These are phyloP conservation scores for Corymbia maculata DNA, from an alignment of 345 rosid genomes.

Conservation along the genomic window DNA sequence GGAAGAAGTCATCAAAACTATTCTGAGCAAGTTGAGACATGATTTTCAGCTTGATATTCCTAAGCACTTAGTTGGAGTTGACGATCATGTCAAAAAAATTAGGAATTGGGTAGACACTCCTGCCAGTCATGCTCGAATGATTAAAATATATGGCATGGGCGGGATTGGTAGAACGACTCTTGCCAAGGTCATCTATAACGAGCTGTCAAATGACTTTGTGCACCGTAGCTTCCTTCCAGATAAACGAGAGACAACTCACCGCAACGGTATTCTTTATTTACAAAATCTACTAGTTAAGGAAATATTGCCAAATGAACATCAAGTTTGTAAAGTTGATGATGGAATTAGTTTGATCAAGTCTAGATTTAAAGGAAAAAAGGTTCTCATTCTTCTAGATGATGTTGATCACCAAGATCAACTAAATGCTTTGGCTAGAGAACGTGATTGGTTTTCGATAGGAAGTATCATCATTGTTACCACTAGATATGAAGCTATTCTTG, in stretches of 20 bases:
- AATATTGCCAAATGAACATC: rapidly evolving
- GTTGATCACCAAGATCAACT: background rate
- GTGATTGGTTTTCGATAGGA: background rate
- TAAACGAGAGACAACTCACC: rapidly evolving
- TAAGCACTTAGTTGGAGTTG: background rate
- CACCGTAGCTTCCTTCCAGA: background rate
- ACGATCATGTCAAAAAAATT: background rate
- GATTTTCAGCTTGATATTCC: background rate
- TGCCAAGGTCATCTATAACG: background rate
- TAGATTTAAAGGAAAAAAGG: background rate
- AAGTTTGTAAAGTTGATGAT: background rate
- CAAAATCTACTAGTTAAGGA: background rate
- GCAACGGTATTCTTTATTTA: rapidly evolving
- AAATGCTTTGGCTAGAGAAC: background rate
- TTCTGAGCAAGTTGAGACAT: background rate
- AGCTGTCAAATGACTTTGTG: rapidly evolving
- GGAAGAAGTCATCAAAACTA: background rate
- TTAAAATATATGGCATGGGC: background rate
- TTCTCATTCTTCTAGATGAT: background rate
- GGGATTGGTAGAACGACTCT: background rate
- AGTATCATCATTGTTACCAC: background rate
- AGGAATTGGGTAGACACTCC: background rate
- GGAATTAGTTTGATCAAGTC: background rate
- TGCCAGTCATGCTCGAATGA: background rate
- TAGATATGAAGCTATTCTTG: background rate